Conservation (phyloP, 495 filamentous ascomycete genomes). For the Aspergillus wentii region DNA sequence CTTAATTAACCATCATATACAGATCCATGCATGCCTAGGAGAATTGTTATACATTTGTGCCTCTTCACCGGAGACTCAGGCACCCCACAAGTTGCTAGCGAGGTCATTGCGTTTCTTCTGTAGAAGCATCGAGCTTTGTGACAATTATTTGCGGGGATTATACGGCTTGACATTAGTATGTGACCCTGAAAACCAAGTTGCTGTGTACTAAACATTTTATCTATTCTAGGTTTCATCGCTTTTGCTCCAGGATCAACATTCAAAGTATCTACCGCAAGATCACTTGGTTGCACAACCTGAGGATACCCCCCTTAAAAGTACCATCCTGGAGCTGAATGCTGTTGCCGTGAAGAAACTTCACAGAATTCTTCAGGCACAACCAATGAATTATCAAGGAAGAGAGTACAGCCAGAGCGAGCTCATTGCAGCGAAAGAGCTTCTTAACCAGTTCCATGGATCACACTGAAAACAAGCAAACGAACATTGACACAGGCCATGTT, state of each 20-base stretch:
- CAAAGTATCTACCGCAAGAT: conserved; percentile 7
- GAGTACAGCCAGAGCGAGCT: conserved; percentile 64
- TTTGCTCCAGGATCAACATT: no score
- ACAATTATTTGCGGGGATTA: conserved; percentile 85
- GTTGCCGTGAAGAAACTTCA: conserved; percentile 68
- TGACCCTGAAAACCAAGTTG: background rate
- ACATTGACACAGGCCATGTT: no score
- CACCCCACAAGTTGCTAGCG: conserved; percentile 46
- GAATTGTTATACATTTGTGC: conserved; percentile 74
- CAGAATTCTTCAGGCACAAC: conserved; percentile 60
- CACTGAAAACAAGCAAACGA: background rate
- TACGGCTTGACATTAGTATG: conserved; percentile 83
- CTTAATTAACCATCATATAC: conserved; percentile 3
- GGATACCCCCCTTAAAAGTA: conserved; percentile 36
- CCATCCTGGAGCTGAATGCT: conserved; percentile 63
- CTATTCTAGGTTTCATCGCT: conserved; percentile 13
- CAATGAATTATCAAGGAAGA: conserved; percentile 37
- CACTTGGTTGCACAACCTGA: background rate
- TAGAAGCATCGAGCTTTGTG: conserved; percentile 87
- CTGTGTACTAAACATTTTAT: background rate
- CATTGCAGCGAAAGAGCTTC: conserved; percentile 61
- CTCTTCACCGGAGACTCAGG: conserved; percentile 36
- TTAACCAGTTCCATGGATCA: conserved; percentile 29
- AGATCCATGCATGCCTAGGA: conserved; percentile 85
- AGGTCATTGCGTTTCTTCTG: conserved; percentile 80